Conservation (phyloP, 192 early-diverging fungal species). For the Gaertneriomyces semiglobifer region DNA sequence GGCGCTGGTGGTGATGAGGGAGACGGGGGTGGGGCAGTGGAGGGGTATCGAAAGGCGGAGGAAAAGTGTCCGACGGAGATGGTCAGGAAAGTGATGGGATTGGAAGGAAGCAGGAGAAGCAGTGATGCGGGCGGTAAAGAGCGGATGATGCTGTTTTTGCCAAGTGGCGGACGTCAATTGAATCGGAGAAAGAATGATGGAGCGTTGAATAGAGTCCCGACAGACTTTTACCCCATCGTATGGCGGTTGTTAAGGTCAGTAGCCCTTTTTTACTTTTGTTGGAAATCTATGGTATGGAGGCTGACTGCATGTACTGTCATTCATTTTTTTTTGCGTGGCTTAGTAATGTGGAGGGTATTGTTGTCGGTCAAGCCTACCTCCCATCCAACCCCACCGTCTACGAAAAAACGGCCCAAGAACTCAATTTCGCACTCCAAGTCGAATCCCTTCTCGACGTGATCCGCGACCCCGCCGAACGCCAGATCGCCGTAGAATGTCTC, state of each 20-base stretch:
- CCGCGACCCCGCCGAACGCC: slow-evolving; percentile 75
- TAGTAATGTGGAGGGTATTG: slow-evolving; percentile 55
- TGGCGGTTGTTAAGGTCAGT: slow-evolving; percentile 55
- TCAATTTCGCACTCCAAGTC: slow-evolving; percentile 76
- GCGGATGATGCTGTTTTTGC: slow-evolving; percentile 36
- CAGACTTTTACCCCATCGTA: slow-evolving; percentile 73
- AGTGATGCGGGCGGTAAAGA: neutral
- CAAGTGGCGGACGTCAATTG: slow-evolving; percentile 60
- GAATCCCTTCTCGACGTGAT: slow-evolving; percentile 72
- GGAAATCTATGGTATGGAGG: too few relatives aligned
- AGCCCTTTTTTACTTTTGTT: neutral
- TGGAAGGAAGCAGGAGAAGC: neutral
- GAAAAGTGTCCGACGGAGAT: slow-evolving; percentile 58
- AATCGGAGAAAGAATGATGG: slow-evolving; percentile 80
- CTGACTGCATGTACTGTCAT: too few relatives aligned
- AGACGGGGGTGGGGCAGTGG: slow-evolving; percentile 46
- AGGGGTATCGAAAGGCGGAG: slow-evolving; percentile 50
- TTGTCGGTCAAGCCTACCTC: slow-evolving; percentile 58
- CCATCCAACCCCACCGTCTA: slow-evolving; percentile 72
- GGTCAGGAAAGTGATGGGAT: slow-evolving; percentile 26
- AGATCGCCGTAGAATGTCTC: slow-evolving; percentile 70
- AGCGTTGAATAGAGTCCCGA: slow-evolving; percentile 75
- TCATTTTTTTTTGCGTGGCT: too few relatives aligned
- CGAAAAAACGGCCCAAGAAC: slow-evolving; percentile 80
- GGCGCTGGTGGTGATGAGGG: slow-evolving; percentile 51